These are phyloP conservation scores for Gossypium anomalum DNA, from an alignment of 345 rosid species.

Conservation along the genomic window DNA sequence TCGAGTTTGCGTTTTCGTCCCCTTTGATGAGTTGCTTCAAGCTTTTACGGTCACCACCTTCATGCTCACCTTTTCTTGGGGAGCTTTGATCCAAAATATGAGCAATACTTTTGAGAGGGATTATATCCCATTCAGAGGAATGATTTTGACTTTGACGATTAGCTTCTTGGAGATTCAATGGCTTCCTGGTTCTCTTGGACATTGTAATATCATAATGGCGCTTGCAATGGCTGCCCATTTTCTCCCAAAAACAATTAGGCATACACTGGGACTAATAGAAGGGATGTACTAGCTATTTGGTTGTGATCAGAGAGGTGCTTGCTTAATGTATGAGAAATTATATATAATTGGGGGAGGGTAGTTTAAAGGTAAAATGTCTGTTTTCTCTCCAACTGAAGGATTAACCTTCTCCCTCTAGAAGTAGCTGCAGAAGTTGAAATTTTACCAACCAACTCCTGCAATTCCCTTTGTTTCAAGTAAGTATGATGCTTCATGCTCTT, in stretches of 20 bases:
- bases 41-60: conserved; percentile 34
- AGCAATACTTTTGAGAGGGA: too few relatives aligned
- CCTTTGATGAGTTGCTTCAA: conserved; percentile 57
- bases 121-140: background rate
- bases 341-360: background rate
- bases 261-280: too few relatives aligned
- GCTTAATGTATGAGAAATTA: background rate
- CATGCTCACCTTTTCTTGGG: background rate
- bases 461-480: background rate
- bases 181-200: conserved; percentile 77
- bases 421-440: background rate
- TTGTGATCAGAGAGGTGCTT: background rate
- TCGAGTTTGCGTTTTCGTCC: conserved; percentile 10
- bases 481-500: too few relatives aligned
- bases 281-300: background rate
- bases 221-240: conserved; percentile 39
- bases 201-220: conserved; percentile 47
- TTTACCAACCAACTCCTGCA: background rate
- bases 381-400: background rate
- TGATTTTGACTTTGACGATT: too few relatives aligned
- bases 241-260: background rate
- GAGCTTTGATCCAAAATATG: background rate
- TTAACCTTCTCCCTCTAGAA: background rate
- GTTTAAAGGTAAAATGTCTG: background rate
- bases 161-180: conserved; percentile 19